Base-by-base conservation (phyloP, 306 rosid species). In the Casuarina glauca region DNA sequence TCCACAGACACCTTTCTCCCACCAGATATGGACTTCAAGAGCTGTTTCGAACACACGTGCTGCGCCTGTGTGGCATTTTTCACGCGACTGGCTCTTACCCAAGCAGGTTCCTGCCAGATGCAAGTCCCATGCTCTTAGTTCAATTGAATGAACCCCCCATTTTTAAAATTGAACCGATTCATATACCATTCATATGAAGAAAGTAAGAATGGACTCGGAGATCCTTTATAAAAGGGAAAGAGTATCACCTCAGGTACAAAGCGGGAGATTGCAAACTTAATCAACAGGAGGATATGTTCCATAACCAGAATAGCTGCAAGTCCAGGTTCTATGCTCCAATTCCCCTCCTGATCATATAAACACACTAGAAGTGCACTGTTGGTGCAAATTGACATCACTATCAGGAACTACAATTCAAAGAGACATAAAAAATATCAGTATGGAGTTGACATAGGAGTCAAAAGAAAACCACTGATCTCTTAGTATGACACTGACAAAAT, bases 241-340 rank as follows among this genome's bases (percentile, higher is more conserved):
- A 41, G 50, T 38, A 69, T 76, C 74, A 93, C 98, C 94, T 86
- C 97, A 0, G 98, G 99, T 77, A 96, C 91, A 26, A 96, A 77
- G 75, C 97, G 97, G 57, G 99, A 90, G 88, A 93, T 87, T 45
- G 97, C 93, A 44, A 96, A 93, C 89, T 96, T 96, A 12, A 93
- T 84, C 82, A 96, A 77, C 70, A 93, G 87, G 72, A 96, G 98
- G 39, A 84, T 64, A 80, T 96, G 98, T 84, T 96, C 99, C 93
- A 96, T 93, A 75, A 96, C 81, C 38, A 96, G 81, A 62, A 96
- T 96, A 20, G 94, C 97, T 6, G 96, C 98, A 44, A 96, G 97
- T 67, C 98, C 99, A 66, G 98, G 98, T 84, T 95, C 99, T 82
- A 93, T 86, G 76, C 88, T 95, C 99, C 97, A 95, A 78, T 93